These are phyloP conservation scores for Diaporthe velutina DNA, from an alignment of 2,329 filamentous ascomycete genomes.

Conservation along the genomic window DNA sequence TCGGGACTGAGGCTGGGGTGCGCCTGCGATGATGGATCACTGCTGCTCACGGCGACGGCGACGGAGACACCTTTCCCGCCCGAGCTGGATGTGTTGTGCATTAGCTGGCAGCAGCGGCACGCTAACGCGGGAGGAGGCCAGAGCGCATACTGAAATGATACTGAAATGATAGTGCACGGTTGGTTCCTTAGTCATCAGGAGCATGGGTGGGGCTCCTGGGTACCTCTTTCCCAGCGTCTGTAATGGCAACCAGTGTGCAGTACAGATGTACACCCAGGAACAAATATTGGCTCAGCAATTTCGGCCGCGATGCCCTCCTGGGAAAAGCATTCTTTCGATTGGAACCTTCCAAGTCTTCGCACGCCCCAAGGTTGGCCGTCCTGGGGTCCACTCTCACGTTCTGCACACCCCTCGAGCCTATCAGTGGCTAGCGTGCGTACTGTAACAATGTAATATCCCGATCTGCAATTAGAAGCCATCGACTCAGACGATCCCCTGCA, in stretches of 20 bases:
- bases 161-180: constrained; percentile 6
- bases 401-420: constrained; percentile 17
- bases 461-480: constrained; percentile 30
- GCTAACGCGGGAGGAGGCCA: background rate
- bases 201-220: background rate
- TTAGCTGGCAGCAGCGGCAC: constrained; percentile 13
- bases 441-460: constrained; percentile 28
- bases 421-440: constrained; percentile 1
- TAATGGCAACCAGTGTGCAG: background rate
- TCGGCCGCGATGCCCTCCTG: constrained; percentile 28
- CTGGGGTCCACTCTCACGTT: constrained; percentile 26
- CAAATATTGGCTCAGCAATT: constrained; percentile 28
- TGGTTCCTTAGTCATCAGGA: constrained; percentile 27
- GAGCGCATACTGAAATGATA: background rate
- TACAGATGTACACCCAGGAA: background rate
- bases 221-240: background rate
- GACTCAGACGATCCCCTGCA: constrained; percentile 25
- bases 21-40: constrained; percentile 7
- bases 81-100: constrained; percentile 2
- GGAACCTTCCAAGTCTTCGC: constrained; percentile 15
- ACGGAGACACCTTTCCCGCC: background rate
- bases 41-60: background rate
- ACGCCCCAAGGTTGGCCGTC: background rate
- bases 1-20: constrained; percentile 17
- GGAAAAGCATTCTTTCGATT: constrained; percentile 1